These are phyloP conservation scores for Ploettnerulaceae sp. DNA, from an alignment of 2,329 filamentous ascomycete species.

Conservation along the genomic window DNA sequence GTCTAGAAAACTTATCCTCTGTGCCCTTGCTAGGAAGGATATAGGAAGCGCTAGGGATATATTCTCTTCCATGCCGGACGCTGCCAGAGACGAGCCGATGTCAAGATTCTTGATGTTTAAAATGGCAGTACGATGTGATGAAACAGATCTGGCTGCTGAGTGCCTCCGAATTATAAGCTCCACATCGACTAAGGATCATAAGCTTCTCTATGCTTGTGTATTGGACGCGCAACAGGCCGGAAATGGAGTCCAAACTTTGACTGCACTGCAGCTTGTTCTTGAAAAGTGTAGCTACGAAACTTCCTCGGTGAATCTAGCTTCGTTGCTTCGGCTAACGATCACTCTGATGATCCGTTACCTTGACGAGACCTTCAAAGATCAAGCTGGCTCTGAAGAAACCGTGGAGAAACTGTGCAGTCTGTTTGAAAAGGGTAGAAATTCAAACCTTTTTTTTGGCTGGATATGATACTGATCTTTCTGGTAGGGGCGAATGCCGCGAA, in stretches of 20 bases:
- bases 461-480: neutral
- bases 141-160: slow-evolving; percentile 54
- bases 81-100: slow-evolving; percentile 54
- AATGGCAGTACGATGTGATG: slow-evolving; percentile 54
- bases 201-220: slow-evolving; percentile 74
- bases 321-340: slow-evolving; percentile 59
- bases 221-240: slow-evolving; percentile 66
- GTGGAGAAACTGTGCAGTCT: slow-evolving; percentile 49
- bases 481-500: slow-evolving; percentile 35
- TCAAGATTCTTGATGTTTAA: slow-evolving; percentile 75
- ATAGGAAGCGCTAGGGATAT: slow-evolving; percentile 48
- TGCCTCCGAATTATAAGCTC: slow-evolving; percentile 59
- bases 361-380: slow-evolving; percentile 23
- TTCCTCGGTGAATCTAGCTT: slow-evolving; percentile 53
- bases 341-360: slow-evolving; percentile 44
- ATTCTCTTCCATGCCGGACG: slow-evolving; percentile 55
- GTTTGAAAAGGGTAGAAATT: slow-evolving; percentile 44
- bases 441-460: neutral
- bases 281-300: slow-evolving; percentile 47
- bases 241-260: slow-evolving; percentile 55
- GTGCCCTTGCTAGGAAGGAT: slow-evolving; percentile 56
- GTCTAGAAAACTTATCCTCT: slow-evolving; percentile 66
- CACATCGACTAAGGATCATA: slow-evolving; percentile 47
- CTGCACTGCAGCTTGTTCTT: slow-evolving; percentile 55
- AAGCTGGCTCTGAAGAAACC: neutral